Evolutionary conservation across 2,329 filamentous ascomycete species (phyloP).

Genomic region (Lasiodiplodia sp.): DNA sequence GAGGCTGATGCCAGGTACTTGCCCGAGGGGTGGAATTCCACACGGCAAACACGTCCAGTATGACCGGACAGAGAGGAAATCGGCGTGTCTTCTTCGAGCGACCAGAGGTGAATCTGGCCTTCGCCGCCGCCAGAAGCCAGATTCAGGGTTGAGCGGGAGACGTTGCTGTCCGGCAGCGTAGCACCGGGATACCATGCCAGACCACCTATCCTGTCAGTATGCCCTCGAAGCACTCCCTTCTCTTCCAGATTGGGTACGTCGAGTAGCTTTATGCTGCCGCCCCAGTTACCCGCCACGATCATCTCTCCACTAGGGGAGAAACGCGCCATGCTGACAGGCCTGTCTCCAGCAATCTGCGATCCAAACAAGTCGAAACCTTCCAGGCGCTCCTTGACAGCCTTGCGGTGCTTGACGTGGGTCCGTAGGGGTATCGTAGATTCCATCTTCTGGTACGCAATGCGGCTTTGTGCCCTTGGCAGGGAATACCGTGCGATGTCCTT

Average conservation of each 20-base stretch:
- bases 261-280: constrained; percentile 84
- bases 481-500: constrained; percentile 83
- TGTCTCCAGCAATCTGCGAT: constrained; percentile 89
- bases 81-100: constrained; percentile 83
- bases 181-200: constrained; percentile 88
- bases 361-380: constrained; percentile 88
- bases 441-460: constrained; percentile 77
- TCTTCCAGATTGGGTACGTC: constrained; percentile 83
- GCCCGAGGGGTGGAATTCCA: constrained; percentile 94
- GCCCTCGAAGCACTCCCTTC: constrained; percentile 77
- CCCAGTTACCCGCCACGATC: constrained; percentile 92
- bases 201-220: constrained; percentile 88
- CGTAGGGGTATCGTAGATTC: constrained; percentile 85
- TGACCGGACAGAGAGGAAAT: constrained; percentile 84
- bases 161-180: constrained; percentile 72
- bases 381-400: constrained; percentile 83
- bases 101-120: constrained; percentile 89
- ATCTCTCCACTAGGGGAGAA: constrained; percentile 86
- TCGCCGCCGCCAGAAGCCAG: constrained; percentile 91
- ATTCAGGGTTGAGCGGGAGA: constrained; percentile 79
- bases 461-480: constrained; percentile 78
- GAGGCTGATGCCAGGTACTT: constrained; percentile 90
- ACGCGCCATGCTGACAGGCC: constrained; percentile 89
- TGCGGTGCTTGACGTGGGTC: constrained; percentile 91
- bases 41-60: constrained; percentile 83